Base-by-base conservation (phyloP, 2,329 filamentous ascomycete genomes). In the Neospermospora avenae region DNA sequence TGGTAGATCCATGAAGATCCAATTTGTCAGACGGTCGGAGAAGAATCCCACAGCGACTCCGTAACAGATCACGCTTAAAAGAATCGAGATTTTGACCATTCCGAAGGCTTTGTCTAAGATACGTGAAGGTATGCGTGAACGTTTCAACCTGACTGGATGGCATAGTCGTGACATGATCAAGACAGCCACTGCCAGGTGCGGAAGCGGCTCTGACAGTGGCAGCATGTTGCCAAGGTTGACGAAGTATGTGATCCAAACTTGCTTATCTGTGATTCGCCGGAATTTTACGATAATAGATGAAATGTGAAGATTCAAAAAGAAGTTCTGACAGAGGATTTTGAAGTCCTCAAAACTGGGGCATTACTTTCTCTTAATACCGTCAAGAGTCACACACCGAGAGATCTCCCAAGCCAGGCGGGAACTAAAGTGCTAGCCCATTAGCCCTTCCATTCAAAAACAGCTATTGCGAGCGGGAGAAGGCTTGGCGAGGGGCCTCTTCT, bases 401-500 rank as follows among this genome's bases (percentile, higher is more conserved):
- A 31, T 31, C 48, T 37, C 31, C 48, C 35, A 37, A 51, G 31
- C 31, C 48, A 14, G 2, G 2, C 48, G 31, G 48, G n/a, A 51
- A 5, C 48, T 37, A 51, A 35, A 37, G 2, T 13, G 6, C 31
- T 4, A 37, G 11, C 10, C n/a, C 18, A 24, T 6, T 4, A 37
- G 11, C 10, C n/a, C 18, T 14, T 6, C 48, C 48, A 51, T 35
- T 51, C 5, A 37, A 37, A 14, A 13, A 28, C 2, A 28, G 20
- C 48, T 22, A 51, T 35, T 13, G 20, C 31, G 48, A 51, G 8
- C 18, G 4, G 31, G 48, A 16, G 24, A 22, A 5, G 48, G 31
- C 48, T 51, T 51, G 48, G 48, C 48, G 18, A 51, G 48, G 48
- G 48, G 48, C 48, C 48, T 51, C 48, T 16, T 31, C 31, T 7